Conservation (phyloP, 176 grass and related monocot genomes). For the Elymus sibiricus region DNA sequence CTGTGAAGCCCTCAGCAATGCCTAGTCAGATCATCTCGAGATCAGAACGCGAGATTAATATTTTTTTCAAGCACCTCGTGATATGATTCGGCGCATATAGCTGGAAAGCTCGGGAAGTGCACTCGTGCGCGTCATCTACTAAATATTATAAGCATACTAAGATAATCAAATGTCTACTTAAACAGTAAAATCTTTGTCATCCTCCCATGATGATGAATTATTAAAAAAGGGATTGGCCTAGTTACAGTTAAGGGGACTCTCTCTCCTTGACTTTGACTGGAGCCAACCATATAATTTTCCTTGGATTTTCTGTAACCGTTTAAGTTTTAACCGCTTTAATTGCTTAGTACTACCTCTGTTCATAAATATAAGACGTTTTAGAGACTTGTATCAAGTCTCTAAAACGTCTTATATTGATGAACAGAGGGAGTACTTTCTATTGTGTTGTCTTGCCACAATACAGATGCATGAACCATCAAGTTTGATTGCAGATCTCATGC, state of each 20-base stretch:
- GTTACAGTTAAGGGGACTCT: conserved; percentile 28
- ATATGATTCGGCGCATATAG: conserved; percentile 67
- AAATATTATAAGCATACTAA: conserved; percentile 50
- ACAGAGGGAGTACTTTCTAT: no score
- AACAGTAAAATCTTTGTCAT: conserved; percentile 88
- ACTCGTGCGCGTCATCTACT: conserved; percentile 76
- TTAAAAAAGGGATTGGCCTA: conserved; percentile 44
- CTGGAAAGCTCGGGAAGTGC: conserved; percentile 92
- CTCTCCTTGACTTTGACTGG: conserved; percentile 68
- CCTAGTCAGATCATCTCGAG: conserved; percentile 47
- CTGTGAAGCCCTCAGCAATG: conserved; percentile 35
- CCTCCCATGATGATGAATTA: conserved; percentile 57
- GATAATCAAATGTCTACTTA: conserved; percentile 47
- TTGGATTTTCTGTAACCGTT: conserved; percentile 28
- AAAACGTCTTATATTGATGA: no score
- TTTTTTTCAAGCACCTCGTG: conserved; percentile 47
- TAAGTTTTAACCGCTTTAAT: conserved; percentile 19
- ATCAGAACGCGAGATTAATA: conserved; percentile 49
- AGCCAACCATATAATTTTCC: conserved; percentile 19
- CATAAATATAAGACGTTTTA: no score
- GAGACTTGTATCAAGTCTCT: no score
- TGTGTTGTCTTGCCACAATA: conserved; percentile 5
- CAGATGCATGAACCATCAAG: neutral
- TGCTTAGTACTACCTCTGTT: no score
- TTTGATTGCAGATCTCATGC: conserved; percentile 19